phyloP scores from a whole-genome alignment of 768 basidiomycete genomes.

The Chlorophyllum brunneum region DNA sequence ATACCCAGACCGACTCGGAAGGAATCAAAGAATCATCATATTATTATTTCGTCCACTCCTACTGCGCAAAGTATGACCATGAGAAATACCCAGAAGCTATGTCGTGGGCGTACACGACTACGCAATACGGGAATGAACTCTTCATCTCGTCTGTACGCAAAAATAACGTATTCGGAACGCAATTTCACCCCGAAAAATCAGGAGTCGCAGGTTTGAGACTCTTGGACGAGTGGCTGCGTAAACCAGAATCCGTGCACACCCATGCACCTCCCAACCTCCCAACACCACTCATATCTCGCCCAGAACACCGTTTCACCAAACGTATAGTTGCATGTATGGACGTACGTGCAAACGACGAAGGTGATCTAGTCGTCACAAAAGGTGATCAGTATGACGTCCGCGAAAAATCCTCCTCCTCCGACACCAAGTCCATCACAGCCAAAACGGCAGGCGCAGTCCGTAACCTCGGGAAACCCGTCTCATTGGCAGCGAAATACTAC shows the following conservation, averaged over 20 bases:
- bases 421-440: conserved; percentile 24
- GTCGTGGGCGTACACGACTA: conserved; percentile 79
- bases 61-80: conserved; percentile 73
- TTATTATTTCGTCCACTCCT: conserved; percentile 99
- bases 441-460: conserved; percentile 75
- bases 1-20: conserved; percentile 39
- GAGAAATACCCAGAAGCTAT: conserved; percentile 50
- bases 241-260: conserved; percentile 40
- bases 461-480: conserved; percentile 96
- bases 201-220: conserved; percentile 82
- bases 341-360: conserved; percentile 91
- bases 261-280: conserved; percentile 28
- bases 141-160: conserved; percentile 84
- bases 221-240: conserved; percentile 75
- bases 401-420: conserved; percentile 47
- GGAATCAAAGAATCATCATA: conserved; percentile 51
- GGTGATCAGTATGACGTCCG: conserved; percentile 99
- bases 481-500: conserved; percentile 85
- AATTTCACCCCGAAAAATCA: conserved; percentile 99
- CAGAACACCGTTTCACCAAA: conserved; percentile 75
- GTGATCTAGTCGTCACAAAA: conserved; percentile 98
- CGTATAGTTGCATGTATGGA: conserved; percentile 97
- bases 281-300: conserved; percentile 34
- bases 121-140: conserved; percentile 91
- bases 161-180: conserved; percentile 85